Conservation (phyloP, 345 rosid species). For the Physaria fendleri region DNA sequence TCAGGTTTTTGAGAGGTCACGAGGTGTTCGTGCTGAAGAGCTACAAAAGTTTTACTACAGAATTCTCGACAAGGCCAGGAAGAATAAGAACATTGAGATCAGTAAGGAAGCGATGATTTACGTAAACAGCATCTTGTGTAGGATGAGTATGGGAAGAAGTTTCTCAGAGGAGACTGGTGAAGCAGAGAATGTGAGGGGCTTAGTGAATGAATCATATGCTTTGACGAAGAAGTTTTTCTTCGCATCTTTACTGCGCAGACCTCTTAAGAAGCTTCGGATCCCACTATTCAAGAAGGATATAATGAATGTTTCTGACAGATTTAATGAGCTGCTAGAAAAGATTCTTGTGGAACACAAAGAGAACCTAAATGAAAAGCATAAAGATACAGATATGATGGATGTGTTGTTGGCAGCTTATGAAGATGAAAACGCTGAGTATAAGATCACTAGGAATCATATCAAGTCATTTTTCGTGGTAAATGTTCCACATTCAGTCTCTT, state of each 20-base stretch:
- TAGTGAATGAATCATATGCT: neutral
- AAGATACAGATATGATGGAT: neutral
- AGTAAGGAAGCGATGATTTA: neutral
- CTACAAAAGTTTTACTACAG: neutral
- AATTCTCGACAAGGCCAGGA: neutral
- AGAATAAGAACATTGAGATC: neutral
- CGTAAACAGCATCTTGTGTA: neutral
- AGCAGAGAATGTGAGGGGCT: neutral
- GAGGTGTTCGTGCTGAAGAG: neutral
- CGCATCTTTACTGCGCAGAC: neutral
- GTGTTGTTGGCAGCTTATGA: neutral
- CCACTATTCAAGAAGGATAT: neutral
- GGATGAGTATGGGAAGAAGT: slow-evolving; percentile 3
- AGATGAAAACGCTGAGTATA: neutral
- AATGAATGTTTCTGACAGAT: neutral
- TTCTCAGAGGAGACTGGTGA: slow-evolving; percentile 3
- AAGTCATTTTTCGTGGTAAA: neutral
- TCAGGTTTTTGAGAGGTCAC: neutral
- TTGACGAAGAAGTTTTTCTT: neutral
- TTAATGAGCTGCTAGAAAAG: neutral
- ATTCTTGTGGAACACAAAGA: neutral
- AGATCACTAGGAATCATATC: neutral
- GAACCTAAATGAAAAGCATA: neutral
- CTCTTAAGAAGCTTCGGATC: neutral
- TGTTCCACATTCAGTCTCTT: neutral